Conservation (phyloP, 805 yeast species). For the Zygotorulaspora danielsina region DNA sequence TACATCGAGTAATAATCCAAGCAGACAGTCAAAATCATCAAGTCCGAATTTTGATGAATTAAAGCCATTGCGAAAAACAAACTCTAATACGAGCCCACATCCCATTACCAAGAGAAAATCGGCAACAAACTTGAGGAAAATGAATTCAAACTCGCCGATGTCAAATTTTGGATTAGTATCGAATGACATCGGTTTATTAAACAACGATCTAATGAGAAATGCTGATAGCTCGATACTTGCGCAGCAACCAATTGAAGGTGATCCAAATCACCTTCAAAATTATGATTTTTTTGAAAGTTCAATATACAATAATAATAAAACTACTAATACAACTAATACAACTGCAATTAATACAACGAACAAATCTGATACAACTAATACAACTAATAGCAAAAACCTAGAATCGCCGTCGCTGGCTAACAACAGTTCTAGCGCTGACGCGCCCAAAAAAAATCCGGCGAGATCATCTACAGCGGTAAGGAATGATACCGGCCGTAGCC, state of each 20-base stretch:
- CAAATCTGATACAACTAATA: constrained; percentile 1
- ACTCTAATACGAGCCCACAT: background rate
- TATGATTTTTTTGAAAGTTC: constrained; percentile 1
- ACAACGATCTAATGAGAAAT: constrained; percentile 1
- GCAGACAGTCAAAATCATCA: constrained; percentile 9
- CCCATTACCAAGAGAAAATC: constrained; percentile 2
- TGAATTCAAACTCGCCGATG: constrained; percentile 8
- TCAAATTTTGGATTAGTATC: constrained; percentile 2
- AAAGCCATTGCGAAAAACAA: constrained; percentile 3
- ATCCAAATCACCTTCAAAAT: background rate
- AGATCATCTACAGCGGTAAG: background rate
- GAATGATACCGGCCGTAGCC: background rate
- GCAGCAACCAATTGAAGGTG: background rate
- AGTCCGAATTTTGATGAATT: constrained; percentile 10
- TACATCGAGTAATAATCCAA: constrained; percentile 9
- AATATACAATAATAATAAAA: background rate
- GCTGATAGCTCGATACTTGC: constrained; percentile 1
- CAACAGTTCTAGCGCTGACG: background rate
- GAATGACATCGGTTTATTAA: background rate
- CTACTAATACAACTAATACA: background rate
- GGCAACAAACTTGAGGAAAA: constrained; percentile 5
- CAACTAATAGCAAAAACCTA: background rate
- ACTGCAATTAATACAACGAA: constrained; percentile 1
- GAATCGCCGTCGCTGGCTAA: background rate
- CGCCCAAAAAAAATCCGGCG: background rate